Evolutionary conservation across 495 filamentous ascomycete species (phyloP).

Genomic region (Xylaria nigripes): DNA sequence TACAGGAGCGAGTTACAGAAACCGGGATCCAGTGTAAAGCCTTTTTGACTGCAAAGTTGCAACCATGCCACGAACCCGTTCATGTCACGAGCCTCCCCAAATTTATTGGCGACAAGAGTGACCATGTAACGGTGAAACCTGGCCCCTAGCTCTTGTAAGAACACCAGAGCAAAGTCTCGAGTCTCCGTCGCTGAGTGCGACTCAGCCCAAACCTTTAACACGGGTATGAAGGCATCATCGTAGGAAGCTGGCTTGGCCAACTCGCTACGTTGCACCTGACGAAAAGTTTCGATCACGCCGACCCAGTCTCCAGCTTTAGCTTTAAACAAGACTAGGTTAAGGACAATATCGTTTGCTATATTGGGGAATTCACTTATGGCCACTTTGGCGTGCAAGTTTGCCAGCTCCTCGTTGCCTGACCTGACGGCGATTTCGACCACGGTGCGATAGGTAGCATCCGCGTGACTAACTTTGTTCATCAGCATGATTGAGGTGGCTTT

Average conservation of each 20-base stretch:
- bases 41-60: slow-evolving; percentile 23
- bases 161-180: slow-evolving; percentile 34
- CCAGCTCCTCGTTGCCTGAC: slow-evolving; percentile 23
- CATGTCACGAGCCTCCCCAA: slow-evolving; percentile 34
- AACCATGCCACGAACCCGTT: slow-evolving; percentile 31
- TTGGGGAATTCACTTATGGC: slow-evolving; percentile 15
- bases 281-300: slow-evolving; percentile 30
- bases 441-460: slow-evolving; percentile 25
- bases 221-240: slow-evolving; percentile 29
- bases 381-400: slow-evolving; percentile 20
- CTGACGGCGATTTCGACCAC: slow-evolving; percentile 36
- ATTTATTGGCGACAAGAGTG: slow-evolving; percentile 40
- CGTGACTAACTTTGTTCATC: slow-evolving; percentile 14
- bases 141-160: slow-evolving; percentile 27
- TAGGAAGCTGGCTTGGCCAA: slow-evolving; percentile 12
- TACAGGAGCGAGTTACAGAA: slow-evolving; percentile 37
- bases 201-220: slow-evolving; percentile 37
- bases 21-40: slow-evolving; percentile 28
- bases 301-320: slow-evolving; percentile 42
- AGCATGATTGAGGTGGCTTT: slow-evolving; percentile 11
- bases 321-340: slow-evolving; percentile 30
- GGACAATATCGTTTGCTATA: slow-evolving; percentile 17
- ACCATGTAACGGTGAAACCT: slow-evolving; percentile 29
- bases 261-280: neutral
- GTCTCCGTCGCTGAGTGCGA: slow-evolving; percentile 34